Evolutionary conservation across 2,329 filamentous ascomycete species (phyloP).

Genomic region (Stagonosporopsis rhizophila): DNA sequence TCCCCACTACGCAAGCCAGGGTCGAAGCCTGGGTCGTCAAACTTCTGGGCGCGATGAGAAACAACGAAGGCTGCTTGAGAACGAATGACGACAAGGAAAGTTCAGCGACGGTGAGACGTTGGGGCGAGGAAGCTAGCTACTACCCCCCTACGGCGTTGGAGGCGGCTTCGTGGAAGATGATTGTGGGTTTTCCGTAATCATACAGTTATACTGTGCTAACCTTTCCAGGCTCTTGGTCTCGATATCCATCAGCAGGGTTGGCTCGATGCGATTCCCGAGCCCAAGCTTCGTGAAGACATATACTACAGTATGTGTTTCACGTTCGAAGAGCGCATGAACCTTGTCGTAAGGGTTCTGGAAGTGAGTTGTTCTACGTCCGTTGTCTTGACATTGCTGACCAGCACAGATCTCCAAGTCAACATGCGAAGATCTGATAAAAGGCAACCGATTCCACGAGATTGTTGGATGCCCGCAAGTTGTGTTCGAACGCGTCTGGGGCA

Average conservation of each 20-base stretch:
- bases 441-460: background rate
- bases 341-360: background rate
- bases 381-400: background rate
- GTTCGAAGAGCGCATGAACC: constrained; percentile 1
- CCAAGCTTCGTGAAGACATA: background rate
- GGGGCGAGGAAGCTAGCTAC: background rate
- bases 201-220: background rate
- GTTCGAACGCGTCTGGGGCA: background rate
- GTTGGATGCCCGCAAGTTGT: background rate
- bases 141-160: background rate
- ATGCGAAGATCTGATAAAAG: background rate
- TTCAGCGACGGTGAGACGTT: background rate
- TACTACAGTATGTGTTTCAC: background rate
- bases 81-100: background rate
- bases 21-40: background rate
- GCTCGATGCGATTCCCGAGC: background rate
- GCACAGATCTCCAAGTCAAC: background rate
- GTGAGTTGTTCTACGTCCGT: background rate
- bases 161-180: background rate
- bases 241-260: background rate
- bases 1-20: background rate
- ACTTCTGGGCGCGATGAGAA: background rate
- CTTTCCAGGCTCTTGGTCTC: background rate
- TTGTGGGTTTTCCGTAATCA: background rate
- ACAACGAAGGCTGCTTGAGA: background rate